A percentile compares a stretch with the other conserved stretches of the same genome.
These are phyloP conservation scores for Avena insularis DNA, from an alignment of 176 grass and related monocot genomes.

Conservation along the genomic window DNA sequence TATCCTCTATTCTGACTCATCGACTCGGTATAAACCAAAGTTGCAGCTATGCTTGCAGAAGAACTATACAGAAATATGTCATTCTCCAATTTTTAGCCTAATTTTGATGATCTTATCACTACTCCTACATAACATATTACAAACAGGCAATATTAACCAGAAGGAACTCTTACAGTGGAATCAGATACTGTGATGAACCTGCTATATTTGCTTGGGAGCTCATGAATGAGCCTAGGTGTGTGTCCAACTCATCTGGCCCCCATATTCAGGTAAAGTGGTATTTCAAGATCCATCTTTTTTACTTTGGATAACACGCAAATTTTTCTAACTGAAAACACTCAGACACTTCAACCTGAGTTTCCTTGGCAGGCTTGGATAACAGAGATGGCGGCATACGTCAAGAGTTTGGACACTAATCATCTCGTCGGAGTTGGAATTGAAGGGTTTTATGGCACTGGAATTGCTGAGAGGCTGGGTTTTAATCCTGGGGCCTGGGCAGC, in stretches of 20 bases:
- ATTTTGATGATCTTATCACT: neutral
- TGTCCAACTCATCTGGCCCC: slow-evolving; percentile 73
- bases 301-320: neutral
- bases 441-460: slow-evolving; percentile 85
- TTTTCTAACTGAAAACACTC: slow-evolving; percentile 29
- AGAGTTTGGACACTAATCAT: slow-evolving; percentile 78
- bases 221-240: slow-evolving; percentile 94
- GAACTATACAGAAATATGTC: neutral
- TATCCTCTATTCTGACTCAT: neutral
- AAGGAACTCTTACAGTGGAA: slow-evolving; percentile 89
- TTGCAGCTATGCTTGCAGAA: neutral
- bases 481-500: slow-evolving; percentile 90
- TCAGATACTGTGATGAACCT: slow-evolving; percentile 86
- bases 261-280: slow-evolving; percentile 69
- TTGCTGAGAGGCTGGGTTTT: slow-evolving; percentile 49
- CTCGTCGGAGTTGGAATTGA: slow-evolving; percentile 88
- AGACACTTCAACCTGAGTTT: slow-evolving; percentile 27
- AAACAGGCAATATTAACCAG: slow-evolving; percentile 75
- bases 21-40: neutral
- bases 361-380: slow-evolving; percentile 78
- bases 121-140: slow-evolving; percentile 16
- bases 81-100: neutral
- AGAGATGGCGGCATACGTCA: slow-evolving; percentile 87
- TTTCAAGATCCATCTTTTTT: neutral
- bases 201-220: slow-evolving; percentile 99